phyloP scores from a whole-genome alignment of 2,329 filamentous ascomycete species.

The Hypocreales sp. region DNA sequence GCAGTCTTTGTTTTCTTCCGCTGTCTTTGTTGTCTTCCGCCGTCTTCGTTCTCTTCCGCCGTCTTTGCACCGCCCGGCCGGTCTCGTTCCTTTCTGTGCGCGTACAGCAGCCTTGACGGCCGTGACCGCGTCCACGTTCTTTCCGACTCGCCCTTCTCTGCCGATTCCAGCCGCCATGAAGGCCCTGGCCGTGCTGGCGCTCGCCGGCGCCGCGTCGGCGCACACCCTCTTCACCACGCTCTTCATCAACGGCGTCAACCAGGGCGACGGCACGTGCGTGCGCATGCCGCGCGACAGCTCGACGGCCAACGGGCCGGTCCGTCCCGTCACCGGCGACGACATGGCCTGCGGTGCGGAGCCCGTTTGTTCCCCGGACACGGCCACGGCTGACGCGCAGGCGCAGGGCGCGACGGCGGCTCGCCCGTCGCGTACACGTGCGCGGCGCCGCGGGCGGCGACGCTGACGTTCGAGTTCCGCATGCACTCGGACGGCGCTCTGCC shows the following conservation, averaged over 20 bases:
- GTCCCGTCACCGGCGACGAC: slow-evolving; percentile 37
- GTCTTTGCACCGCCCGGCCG: no score
- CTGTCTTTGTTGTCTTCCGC: no score
- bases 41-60: no score
- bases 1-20: no score
- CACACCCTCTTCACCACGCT: slow-evolving; percentile 52
- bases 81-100: no score
- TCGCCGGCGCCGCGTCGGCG: slow-evolving; percentile 25
- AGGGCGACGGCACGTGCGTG: slow-evolving; percentile 58
- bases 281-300: slow-evolving; percentile 43
- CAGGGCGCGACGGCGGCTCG: slow-evolving; percentile 26
- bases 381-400: not conserved
- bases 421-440: slow-evolving; percentile 33
- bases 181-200: slow-evolving; percentile 14
- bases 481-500: slow-evolving; percentile 39
- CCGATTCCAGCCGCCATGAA: slow-evolving; percentile 17
- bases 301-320: slow-evolving; percentile 41
- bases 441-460: slow-evolving; percentile 31
- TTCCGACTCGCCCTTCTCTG: no score
- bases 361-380: not conserved
- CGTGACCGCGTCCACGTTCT: no score
- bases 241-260: slow-evolving; percentile 42
- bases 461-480: slow-evolving; percentile 53
- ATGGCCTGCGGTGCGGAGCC: slow-evolving; percentile 55
- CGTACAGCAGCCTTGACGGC: no score